Percentiles rank a stretch among this genome's conserved stretches.
phyloP scores from a whole-genome alignment of 139 green algal species.

The Coccomyxa sp. region DNA sequence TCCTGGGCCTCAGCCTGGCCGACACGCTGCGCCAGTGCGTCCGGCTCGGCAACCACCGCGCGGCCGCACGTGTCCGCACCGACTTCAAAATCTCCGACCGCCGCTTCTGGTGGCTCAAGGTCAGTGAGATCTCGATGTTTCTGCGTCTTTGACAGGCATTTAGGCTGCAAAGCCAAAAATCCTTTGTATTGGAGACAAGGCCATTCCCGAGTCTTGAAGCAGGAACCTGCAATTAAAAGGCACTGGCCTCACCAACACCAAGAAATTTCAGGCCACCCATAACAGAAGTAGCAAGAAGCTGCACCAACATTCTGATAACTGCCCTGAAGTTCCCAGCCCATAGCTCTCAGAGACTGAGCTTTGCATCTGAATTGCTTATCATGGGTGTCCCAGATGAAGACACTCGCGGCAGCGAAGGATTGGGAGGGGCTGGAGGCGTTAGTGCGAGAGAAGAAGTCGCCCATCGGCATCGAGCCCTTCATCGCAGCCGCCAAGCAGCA shows the following conservation, averaged over 20 bases:
- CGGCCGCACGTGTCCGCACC: slow-evolving; percentile 9
- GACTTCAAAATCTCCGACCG: slow-evolving; percentile 46
- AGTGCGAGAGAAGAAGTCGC: slow-evolving; percentile 34
- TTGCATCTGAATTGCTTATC: no score
- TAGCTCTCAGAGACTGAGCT: no score
- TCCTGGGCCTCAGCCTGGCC: slow-evolving; percentile 51
- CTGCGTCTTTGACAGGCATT: background rate
- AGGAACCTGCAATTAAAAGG: no score
- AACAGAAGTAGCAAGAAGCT: no score
- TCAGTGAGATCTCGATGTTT: background rate
- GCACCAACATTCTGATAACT: no score
- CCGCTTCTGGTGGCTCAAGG: slow-evolving; percentile 47
- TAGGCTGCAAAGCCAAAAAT: background rate
- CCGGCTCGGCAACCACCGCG: slow-evolving; percentile 41
- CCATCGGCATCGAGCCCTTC: slow-evolving; percentile 53
- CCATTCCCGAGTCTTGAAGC: background rate
- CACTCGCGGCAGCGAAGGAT: slow-evolving; percentile 43
- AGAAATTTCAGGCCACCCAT: no score
- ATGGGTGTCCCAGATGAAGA: slow-evolving; percentile 31
- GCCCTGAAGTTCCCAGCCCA: no score
- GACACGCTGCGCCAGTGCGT: slow-evolving; percentile 38
- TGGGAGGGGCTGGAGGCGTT: slow-evolving; percentile 63
- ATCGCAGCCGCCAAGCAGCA: slow-evolving; percentile 43
- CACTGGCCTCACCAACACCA: no score
- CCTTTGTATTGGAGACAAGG: background rate